phyloP scores from a whole-genome alignment of 257 asterid species.

The Ocimum tenuiflorum region DNA sequence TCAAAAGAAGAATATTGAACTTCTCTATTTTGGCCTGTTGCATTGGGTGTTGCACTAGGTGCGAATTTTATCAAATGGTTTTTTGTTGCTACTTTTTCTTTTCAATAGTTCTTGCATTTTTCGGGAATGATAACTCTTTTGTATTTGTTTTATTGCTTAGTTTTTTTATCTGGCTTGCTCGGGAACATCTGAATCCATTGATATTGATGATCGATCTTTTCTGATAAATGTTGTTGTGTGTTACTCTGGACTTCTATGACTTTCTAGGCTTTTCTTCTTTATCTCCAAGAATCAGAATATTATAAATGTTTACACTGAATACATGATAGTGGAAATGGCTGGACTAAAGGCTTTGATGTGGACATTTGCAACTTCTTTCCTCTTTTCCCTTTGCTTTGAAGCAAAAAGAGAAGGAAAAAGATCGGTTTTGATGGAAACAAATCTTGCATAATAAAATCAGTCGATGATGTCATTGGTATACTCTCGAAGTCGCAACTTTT shows the following conservation, averaged over 20 bases:
- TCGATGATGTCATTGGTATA: neutral
- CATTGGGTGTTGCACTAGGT: neutral
- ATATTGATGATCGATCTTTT: slow-evolving; percentile 8
- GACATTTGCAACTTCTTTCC: slow-evolving; percentile 15
- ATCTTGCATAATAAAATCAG: neutral
- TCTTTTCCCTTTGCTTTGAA: slow-evolving; percentile 23
- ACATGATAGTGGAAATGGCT: slow-evolving; percentile 13
- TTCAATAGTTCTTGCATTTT: neutral
- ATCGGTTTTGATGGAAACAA: neutral
- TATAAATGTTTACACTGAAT: neutral
- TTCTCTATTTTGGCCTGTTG: neutral
- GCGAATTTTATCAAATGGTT: no score
- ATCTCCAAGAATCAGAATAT: neutral
- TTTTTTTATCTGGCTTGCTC: slow-evolving; percentile 1
- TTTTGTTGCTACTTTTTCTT: no score
- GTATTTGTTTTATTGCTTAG: neutral
- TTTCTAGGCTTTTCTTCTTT: slow-evolving; percentile 10
- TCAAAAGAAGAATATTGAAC: neutral
- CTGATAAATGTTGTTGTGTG: neutral
- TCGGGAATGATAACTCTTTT: no score
- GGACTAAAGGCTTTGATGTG: slow-evolving; percentile 18
- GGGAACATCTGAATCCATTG: slow-evolving; percentile 15
- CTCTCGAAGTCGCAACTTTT: neutral
- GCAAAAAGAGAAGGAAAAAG: neutral
- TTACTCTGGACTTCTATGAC: neutral